A percentile compares a stretch with the other conserved stretches of the same genome.
Evolutionary conservation across 768 basidiomycete species (phyloP).

Genomic region (Crassisporium funariophilum): DNA sequence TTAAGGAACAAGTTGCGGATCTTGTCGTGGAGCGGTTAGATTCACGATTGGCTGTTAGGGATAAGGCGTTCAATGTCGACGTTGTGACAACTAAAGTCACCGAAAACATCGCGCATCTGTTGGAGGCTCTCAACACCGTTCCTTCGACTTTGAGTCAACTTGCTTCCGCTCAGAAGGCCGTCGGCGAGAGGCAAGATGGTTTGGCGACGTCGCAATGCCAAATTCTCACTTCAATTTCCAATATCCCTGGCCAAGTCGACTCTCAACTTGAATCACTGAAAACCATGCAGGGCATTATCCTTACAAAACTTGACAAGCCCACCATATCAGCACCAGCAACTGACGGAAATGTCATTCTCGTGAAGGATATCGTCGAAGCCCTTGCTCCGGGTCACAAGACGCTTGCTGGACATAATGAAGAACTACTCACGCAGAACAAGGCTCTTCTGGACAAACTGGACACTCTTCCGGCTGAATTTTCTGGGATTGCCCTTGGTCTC

Average conservation of each 20-base stretch:
- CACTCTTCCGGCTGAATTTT: conserved; percentile 60
- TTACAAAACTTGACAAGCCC: conserved; percentile 31
- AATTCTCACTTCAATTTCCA: conserved; percentile 42
- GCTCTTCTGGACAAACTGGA: conserved; percentile 55
- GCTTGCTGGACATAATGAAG: conserved; percentile 48
- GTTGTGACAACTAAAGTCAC: conserved; percentile 54
- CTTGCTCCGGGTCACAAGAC: conserved; percentile 54
- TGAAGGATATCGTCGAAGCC: conserved; percentile 53
- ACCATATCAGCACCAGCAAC: conserved; percentile 21
- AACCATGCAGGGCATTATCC: conserved; percentile 35
- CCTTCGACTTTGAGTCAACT: conserved; percentile 42
- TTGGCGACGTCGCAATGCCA: conserved; percentile 43
- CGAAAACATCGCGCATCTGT: conserved; percentile 47
- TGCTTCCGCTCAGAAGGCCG: conserved; percentile 41
- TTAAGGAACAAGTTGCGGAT: conserved; percentile 89
- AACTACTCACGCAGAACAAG: conserved; percentile 52
- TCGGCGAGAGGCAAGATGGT: conserved; percentile 38
- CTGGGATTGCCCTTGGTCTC: conserved; percentile 52
- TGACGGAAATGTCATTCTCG: conserved; percentile 38
- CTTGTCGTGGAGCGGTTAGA: conserved; percentile 85
- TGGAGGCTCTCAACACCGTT: conserved; percentile 34
- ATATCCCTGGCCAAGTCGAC: conserved; percentile 49
- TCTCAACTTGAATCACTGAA: conserved; percentile 47
- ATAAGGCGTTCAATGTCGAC: conserved; percentile 69
- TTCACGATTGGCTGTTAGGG: conserved; percentile 76